Base-by-base conservation (phyloP, 768 basidiomycete genomes). In the Serpula lacrymans region DNA sequence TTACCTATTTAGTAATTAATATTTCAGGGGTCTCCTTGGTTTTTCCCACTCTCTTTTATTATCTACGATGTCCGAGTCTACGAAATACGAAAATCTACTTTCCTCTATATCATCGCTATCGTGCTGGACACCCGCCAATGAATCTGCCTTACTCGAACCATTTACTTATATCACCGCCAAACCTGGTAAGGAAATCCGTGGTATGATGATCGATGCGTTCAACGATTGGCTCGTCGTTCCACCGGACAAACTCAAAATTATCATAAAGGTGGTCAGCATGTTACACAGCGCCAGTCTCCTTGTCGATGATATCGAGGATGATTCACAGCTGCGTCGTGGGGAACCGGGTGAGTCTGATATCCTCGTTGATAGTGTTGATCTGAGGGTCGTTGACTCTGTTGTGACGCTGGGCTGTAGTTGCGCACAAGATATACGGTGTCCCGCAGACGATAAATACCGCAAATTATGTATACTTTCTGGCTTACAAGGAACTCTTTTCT, bases 361-460 rank as follows among this genome's bases (percentile, higher is more conserved):
- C 30, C 17, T 13, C 28, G 21, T n/a, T 37, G 14, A 11, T 25
- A n/a, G 37, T 24, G 24, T 26, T 27, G 16, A 21, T 29, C n/a
- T n/a, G n/a, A n/a, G n/a, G n/a, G 10, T 9, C 24, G 17, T 35
- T 12, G 30, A 33, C 30, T 25, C 18, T 23, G 25, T 30, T 1
- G 6, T 30, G 20, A 20, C 22, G 20, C 13, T 22, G 13, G 34
- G 24, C 12, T 42, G 1, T 47, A 81, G 91, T 94, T 17, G 80
- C 90, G 0, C 94, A 99, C 68, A 90, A 89, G 68, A 95, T 99
- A 50, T 99, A 95, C 52, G 95, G 95, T 2, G 68, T 96, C 3
- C 91, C 95, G 0, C 95, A 97, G 57, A 96, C 95, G 0, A 93
- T 99, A 67, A 99, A 99, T 59, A 82, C 86, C 0, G 95, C 95